Conservation (phyloP, 257 asterid species). For the Marsdenia floribunda region DNA sequence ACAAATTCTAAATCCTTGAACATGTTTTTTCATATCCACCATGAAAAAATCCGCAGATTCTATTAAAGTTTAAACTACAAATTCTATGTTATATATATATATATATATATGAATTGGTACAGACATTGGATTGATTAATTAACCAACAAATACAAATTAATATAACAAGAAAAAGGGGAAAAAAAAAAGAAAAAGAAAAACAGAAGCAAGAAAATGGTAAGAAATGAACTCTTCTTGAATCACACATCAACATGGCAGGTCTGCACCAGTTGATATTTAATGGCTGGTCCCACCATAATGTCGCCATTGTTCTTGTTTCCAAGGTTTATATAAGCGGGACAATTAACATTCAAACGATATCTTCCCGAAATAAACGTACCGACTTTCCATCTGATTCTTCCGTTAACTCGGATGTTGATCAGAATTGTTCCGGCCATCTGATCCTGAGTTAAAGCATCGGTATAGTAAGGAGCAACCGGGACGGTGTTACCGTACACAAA, state of each 20-base stretch:
- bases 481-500: constrained; percentile 45
- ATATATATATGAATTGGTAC: not conserved
- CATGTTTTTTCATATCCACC: not conserved
- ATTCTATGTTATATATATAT: not conserved
- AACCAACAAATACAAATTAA: not conserved
- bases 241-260: constrained; percentile 54
- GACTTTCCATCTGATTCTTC: constrained; percentile 68
- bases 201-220: not conserved
- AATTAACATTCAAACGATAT: constrained; percentile 55
- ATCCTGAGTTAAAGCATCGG: constrained; percentile 34
- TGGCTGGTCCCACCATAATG: constrained; percentile 30
- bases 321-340: constrained; percentile 68
- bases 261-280: constrained; percentile 45
- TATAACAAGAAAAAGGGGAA: too few species aligned
- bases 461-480: constrained; percentile 47
- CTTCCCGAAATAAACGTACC: constrained; percentile 54
- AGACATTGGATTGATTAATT: not conserved
- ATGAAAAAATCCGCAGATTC: not conserved
- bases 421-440: constrained; percentile 39
- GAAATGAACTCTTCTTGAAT: not conserved
- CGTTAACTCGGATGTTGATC: constrained; percentile 44
- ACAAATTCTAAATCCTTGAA: not conserved
- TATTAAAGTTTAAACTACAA: not conserved
- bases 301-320: constrained; percentile 24
- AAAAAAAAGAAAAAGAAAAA: not conserved